Conservation (phyloP, 495 filamentous ascomycete genomes). For the Apodospora peruviana region DNA sequence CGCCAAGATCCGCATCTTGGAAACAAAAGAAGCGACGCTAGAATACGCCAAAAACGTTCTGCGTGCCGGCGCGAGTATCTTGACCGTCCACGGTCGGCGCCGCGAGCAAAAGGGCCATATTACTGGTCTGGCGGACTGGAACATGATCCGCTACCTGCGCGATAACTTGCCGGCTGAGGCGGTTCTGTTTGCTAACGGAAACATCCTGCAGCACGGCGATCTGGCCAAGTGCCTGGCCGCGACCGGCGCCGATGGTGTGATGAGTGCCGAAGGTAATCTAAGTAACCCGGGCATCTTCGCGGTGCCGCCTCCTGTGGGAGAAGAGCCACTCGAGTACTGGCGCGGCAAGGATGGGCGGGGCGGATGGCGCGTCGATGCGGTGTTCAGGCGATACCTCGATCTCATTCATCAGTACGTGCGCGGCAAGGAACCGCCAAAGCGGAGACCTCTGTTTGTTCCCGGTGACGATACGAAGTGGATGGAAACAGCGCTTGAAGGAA, state of each 20-base stretch:
- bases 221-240: constrained; percentile 69
- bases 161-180: constrained; percentile 79
- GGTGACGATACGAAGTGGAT: constrained; percentile 49
- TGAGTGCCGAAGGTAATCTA: constrained; percentile 93
- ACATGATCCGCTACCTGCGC: constrained; percentile 70
- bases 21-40: constrained; percentile 78
- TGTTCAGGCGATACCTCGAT: constrained; percentile 82
- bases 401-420: constrained; percentile 77
- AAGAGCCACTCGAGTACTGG: constrained; percentile 78
- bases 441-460: constrained; percentile 69
- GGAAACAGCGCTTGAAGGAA: constrained; percentile 12
- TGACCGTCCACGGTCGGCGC: constrained; percentile 84
- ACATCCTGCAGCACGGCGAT: constrained; percentile 79
- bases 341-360: constrained; percentile 71
- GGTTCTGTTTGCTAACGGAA: constrained; percentile 95
- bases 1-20: constrained; percentile 89
- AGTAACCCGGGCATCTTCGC: constrained; percentile 86
- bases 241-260: constrained; percentile 90
- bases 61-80: constrained; percentile 80
- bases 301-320: constrained; percentile 53
- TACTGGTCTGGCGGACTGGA: constrained; percentile 92
- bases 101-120: constrained; percentile 95
- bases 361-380: constrained; percentile 84
- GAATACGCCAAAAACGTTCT: constrained; percentile 87
- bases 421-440: constrained; percentile 50